Evolutionary conservation across 2,329 filamentous ascomycete species (phyloP).

Genomic region (Fusarium sp.): DNA sequence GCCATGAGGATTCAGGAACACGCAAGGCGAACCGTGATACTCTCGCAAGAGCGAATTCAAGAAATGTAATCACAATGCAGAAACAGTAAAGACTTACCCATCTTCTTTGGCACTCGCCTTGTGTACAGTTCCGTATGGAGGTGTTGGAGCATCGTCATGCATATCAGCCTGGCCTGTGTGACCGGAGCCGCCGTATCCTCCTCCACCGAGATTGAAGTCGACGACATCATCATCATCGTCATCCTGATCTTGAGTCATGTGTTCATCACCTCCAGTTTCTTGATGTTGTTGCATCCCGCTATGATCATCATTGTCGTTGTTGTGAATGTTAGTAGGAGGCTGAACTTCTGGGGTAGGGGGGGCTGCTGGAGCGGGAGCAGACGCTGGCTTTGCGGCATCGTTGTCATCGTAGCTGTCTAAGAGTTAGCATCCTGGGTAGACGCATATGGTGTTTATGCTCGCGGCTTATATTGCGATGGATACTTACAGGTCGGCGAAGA

Average conservation of each 20-base stretch:
- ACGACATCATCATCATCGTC: conserved; percentile 68
- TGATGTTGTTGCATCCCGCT: conserved; percentile 32
- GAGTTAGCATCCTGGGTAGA: conserved; percentile 4
- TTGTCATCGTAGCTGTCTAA: conserved; percentile 72
- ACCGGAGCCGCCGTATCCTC: conserved; percentile 42
- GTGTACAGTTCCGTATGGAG: conserved; percentile 50
- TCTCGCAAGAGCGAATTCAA: conserved; percentile 10
- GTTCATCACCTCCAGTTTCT: conserved; percentile 48
- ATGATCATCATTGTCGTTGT: conserved; percentile 38
- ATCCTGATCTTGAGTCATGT: conserved; percentile 56
- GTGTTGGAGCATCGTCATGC: conserved; percentile 46
- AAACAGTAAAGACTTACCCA: conserved; percentile 50
- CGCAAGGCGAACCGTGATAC: conserved; percentile 15
- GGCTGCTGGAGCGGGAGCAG: conserved; percentile 43
- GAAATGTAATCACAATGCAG: conserved; percentile 38
- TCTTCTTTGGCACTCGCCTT: conserved; percentile 72
- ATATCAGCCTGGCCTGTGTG: conserved; percentile 39
- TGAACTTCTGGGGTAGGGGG: conserved; percentile 41
- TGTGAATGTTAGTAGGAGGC: conserved; percentile 38
- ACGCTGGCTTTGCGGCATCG: conserved; percentile 54
- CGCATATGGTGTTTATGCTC: neutral
- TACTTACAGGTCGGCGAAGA: conserved; percentile 91
- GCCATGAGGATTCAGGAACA: conserved; percentile 33
- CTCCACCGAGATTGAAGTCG: conserved; percentile 65
- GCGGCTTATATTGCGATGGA: neutral